Evolutionary conservation across 2,329 filamentous ascomycete species (phyloP), one percentile per base, ranked within the genome.

Genomic region (Fusarium sp.): DNA sequence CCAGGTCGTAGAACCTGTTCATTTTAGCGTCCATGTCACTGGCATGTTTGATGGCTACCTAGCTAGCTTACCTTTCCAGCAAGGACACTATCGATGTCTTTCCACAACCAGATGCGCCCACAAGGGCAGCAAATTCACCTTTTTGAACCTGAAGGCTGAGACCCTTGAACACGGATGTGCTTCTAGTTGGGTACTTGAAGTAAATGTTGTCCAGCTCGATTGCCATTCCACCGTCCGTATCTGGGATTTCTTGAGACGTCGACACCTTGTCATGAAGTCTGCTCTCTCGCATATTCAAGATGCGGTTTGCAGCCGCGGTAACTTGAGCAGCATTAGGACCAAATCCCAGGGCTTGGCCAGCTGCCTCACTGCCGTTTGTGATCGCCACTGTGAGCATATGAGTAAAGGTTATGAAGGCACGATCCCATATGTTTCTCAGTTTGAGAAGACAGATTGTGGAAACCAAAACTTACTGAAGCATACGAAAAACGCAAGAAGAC

Each of bases 1-100:
- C 78, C 0, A 87, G 76, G 36, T 91, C 85, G 72, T 94, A 94
- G 74, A 93, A 93, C 13, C 85, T 75, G n/a, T 9, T 23, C 29
- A 23, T 31, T 29, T 66, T 14, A 66, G 63, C 11, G 25, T 31
- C 7, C 38, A 5, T 9, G 13, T 23, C 29, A 9, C 25, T 11
- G 10, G 17, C 9, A 33, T 14, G 1, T 9, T 9, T 4, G 21
- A 21, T 2, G 6, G n/a, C 13, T 10, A 6, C n/a, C 66, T 2
- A 2, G n/a, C 13, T 10, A 6, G 17, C 66, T 49, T 48, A 72
- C 67, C 72, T 82, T 73, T 89, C 86, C 7, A 89, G 73, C 1
- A 89, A 75, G 48, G 82, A 80, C 32, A 94, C 84, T 38, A 91
- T 86, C 14, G 86, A 91, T 0, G 87, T 89, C 76, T 93, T 91